phyloP scores from a whole-genome alignment of 2,329 filamentous ascomycete species.

The Colletotrichum aenigma region DNA sequence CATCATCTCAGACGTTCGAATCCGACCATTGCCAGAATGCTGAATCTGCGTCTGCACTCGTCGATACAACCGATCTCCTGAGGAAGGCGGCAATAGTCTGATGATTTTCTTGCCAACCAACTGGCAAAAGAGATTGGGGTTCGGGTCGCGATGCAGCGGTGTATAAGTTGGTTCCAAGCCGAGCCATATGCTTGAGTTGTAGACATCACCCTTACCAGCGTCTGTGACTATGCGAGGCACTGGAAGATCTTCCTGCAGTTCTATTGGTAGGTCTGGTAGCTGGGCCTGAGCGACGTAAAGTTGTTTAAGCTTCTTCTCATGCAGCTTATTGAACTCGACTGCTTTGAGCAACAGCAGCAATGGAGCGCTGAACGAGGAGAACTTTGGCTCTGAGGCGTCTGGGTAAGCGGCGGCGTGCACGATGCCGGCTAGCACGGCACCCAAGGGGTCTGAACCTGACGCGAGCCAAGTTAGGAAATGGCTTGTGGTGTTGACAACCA shows the following conservation, averaged over 20 bases:
- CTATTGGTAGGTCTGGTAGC: conserved; percentile 68
- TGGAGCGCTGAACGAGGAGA: conserved; percentile 63
- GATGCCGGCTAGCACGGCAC: conserved; percentile 34
- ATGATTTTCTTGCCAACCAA: conserved; percentile 75
- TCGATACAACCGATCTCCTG: conserved; percentile 69
- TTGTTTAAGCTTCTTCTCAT: conserved; percentile 27
- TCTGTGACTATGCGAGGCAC: conserved; percentile 66
- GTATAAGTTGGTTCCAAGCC: conserved; percentile 88
- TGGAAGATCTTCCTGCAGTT: conserved; percentile 69
- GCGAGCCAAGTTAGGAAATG: conserved; percentile 20
- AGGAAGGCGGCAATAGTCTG: conserved; percentile 69
- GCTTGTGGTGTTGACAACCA: neutral
- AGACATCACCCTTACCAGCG: conserved; percentile 81
- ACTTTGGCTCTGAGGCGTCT: conserved; percentile 36
- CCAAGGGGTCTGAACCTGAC: conserved; percentile 24
- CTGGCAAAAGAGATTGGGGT: conserved; percentile 91
- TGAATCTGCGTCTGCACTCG: conserved; percentile 47
- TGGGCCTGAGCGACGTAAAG: conserved; percentile 88
- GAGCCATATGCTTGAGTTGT: conserved; percentile 86
- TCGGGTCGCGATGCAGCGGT: conserved; percentile 89
- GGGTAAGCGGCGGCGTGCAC: conserved; percentile 29
- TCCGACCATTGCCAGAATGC: conserved; percentile 43
- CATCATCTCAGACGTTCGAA: conserved; percentile 93
- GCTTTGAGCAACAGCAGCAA: conserved; percentile 68
- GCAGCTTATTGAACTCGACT: conserved; percentile 48